These are phyloP conservation scores for Beauveria sp. DNA, from an alignment of 2,329 filamentous ascomycete species.

Conservation along the genomic window DNA sequence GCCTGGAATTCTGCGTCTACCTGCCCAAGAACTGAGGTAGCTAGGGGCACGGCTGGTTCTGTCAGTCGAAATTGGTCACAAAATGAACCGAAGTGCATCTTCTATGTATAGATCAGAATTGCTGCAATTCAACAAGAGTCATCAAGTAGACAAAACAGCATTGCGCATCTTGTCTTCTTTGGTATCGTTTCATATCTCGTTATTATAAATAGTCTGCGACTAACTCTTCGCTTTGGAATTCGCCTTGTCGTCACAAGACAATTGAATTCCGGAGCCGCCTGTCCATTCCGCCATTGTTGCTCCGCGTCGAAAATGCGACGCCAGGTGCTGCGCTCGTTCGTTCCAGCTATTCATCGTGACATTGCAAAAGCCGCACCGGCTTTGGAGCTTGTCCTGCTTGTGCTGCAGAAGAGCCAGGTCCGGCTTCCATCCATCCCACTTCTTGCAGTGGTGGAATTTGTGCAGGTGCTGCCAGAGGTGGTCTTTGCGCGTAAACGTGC, in stretches of 20 bases:
- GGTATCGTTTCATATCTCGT: not conserved
- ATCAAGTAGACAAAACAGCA: not conserved
- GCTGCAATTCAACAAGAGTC: not conserved
- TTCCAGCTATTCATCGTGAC: constrained; percentile 21
- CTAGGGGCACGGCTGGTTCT: not conserved
- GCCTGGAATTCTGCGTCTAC: constrained; percentile 17
- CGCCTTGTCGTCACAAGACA: not conserved
- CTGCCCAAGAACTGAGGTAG: constrained; percentile 8
- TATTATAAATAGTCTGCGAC: not conserved
- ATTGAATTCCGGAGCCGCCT: constrained; percentile 3
- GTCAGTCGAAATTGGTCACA: not conserved
- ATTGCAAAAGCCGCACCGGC: constrained; percentile 24
- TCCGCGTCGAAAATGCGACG: constrained; percentile 22
- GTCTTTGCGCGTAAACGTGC: constrained; percentile 34
- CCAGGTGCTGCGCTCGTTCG: constrained; percentile 22
- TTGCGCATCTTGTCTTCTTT: not conserved
- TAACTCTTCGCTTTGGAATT: not conserved
- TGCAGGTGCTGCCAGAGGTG: constrained; percentile 34
- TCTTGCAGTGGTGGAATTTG: constrained; percentile 39
- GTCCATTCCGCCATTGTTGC: constrained; percentile 20
- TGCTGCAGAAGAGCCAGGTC: constrained; percentile 27
- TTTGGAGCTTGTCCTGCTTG: constrained; percentile 20
- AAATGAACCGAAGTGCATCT: not conserved
- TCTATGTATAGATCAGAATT: not conserved
- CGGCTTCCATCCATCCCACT: constrained; percentile 40